Conservation (phyloP, 2,329 filamentous ascomycete species). For the Fusarium musae region DNA sequence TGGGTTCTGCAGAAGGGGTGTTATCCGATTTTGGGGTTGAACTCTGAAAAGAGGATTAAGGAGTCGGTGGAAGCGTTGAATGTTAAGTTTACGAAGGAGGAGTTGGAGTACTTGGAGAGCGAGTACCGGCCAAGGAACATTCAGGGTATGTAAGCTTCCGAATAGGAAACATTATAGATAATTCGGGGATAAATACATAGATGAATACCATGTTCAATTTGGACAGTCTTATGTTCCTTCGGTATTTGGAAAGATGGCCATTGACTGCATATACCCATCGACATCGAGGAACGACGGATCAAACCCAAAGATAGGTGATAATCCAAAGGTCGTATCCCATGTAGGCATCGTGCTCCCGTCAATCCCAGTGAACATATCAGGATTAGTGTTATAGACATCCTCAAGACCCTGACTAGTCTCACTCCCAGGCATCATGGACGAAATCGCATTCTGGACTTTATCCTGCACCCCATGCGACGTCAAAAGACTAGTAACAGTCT, state of each 20-base stretch:
- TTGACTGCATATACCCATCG: conserved; percentile 30
- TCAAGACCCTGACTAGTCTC: background rate
- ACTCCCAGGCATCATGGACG: background rate
- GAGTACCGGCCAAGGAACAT: conserved; percentile 67
- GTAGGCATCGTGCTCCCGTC: conserved; percentile 29
- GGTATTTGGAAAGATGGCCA: conserved; percentile 24
- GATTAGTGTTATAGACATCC: background rate
- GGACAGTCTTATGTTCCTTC: background rate
- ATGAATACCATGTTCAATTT: too few relatives aligned
- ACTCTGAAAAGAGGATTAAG: conserved; percentile 67
- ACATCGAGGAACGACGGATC: conserved; percentile 38
- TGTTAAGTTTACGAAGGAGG: conserved; percentile 65
- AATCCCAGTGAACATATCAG: conserved; percentile 16
- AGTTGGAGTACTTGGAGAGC: conserved; percentile 71
- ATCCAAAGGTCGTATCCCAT: conserved; percentile 44
- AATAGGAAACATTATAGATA: too few relatives aligned
- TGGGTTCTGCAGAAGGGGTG: conserved; percentile 68
- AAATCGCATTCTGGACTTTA: background rate
- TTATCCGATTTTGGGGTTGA: conserved; percentile 72
- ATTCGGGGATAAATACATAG: too few relatives aligned
- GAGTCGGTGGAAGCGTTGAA: conserved; percentile 63
- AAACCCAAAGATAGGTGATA: conserved; percentile 46
- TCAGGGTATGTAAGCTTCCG: conserved; percentile 39
- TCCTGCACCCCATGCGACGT: background rate
- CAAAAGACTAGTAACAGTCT: conserved; percentile 42